These are phyloP conservation scores for Themeda triandra DNA, from an alignment of 176 grass and related monocot genomes.

Conservation along the genomic window DNA sequence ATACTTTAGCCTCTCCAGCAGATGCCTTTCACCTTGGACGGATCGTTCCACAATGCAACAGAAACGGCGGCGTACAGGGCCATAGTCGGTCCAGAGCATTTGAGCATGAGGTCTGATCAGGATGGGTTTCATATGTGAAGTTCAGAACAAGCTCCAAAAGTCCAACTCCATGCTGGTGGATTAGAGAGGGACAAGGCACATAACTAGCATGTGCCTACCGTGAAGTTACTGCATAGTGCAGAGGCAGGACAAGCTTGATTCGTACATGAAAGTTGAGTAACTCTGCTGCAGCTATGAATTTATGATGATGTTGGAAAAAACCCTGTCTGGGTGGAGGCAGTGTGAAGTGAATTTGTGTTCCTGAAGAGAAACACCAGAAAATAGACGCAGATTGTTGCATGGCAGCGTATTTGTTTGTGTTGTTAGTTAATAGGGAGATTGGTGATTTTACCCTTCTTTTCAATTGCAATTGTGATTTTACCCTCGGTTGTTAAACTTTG, in stretches of 20 bases:
- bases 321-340: background rate
- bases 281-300: background rate
- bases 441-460: too few relatives aligned
- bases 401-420: background rate
- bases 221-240: background rate
- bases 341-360: background rate
- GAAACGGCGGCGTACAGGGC: slow-evolving; percentile 5
- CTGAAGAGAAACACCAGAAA: background rate
- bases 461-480: too few relatives aligned
- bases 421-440: too few relatives aligned
- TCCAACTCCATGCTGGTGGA: background rate
- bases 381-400: background rate
- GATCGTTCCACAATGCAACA: background rate
- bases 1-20: background rate
- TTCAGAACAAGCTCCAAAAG: background rate
- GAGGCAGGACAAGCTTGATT: background rate
- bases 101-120: slow-evolving; percentile 4
- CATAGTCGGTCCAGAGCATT: background rate
- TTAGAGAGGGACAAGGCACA: too few relatives aligned
- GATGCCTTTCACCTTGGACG: slow-evolving; percentile 12
- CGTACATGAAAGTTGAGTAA: background rate
- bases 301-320: background rate
- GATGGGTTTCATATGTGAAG: slow-evolving; percentile 32
- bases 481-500: too few relatives aligned
- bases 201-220: too few relatives aligned